Evolutionary conservation across 139 green algal genomes (phyloP), one percentile per base, ranked within the genome.

Genomic region (Micractinium conductrix): DNA sequence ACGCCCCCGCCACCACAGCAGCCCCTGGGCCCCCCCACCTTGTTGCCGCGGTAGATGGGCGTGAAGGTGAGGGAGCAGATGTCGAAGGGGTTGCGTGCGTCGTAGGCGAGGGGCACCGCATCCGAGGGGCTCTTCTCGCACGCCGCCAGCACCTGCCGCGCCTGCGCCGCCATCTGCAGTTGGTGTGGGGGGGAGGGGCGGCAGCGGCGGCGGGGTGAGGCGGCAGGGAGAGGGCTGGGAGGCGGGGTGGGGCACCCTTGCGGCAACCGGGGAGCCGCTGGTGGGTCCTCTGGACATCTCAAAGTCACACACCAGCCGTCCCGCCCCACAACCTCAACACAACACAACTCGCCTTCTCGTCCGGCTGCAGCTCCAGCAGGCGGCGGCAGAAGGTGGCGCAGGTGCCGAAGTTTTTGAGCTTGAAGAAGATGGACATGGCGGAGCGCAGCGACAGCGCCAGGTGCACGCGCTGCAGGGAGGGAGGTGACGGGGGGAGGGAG

Each of bases 81-180:
- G 88, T 99, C 97, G 74, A 99, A 99, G 58, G 97, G 97, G 89
- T 99, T 99, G 81, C 97, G 95, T 12, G 97, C 87, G 91, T 99
- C 97, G 88, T 99, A 99, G 75, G 98, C 92, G 65, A 99, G 86
- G 70, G 94, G 78, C 60, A 97, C 82, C 22, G 92, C 96, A 78
- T 99, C 97, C 0, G 84, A 92, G 42, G 94, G 96, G 26, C 80
- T 91, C 93, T 95, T 96, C 88, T 99, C 97, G 84, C 97, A 99
- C 4, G 94, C 95, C 40, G 92, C 88, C 81, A 99, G 92, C 86
- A 99, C 95, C 82, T 98, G 94, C 48, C 94, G 91, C 38, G 95
- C 97, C 88, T 96, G 91, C 43, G 88, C 79, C 33, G 91, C 93
- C 84, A 94, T 95, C 89, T 95, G 90, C 79, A 19, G 55, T 37